Conservation (phyloP, 371 early-diverging fungal genomes). For the Lichtheimia ramosa region DNA sequence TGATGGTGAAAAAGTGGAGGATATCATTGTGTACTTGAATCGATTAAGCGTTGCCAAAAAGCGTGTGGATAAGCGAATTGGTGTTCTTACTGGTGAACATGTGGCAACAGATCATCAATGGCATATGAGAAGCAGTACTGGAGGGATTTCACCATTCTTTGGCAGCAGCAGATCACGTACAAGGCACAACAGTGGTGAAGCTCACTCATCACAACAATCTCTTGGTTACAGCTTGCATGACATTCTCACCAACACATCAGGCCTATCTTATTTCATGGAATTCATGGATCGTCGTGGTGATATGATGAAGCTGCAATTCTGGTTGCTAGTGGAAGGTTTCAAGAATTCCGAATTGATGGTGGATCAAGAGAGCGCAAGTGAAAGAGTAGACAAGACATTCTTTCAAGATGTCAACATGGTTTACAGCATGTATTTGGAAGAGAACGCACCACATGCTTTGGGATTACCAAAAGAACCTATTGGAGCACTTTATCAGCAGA, state of each 20-base stretch:
- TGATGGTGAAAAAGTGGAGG: slow-evolving; percentile 80
- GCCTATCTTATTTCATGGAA: slow-evolving; percentile 80
- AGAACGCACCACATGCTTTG: slow-evolving; percentile 50
- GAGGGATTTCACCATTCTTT: slow-evolving; percentile 22
- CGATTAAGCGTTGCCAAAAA: slow-evolving; percentile 72
- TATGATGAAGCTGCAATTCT: slow-evolving; percentile 72
- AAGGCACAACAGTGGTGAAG: background rate
- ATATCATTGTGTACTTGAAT: slow-evolving; percentile 72
- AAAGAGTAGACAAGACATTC: slow-evolving; percentile 38
- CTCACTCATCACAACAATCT: background rate
- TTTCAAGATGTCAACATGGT: slow-evolving; percentile 64
- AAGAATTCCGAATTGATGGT: slow-evolving; percentile 29
- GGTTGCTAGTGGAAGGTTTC: slow-evolving; percentile 75
- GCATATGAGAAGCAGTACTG: background rate
- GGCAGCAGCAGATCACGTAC: slow-evolving; percentile 18
- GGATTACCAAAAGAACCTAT: slow-evolving; percentile 27
- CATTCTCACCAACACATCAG: slow-evolving; percentile 64
- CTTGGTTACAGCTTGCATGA: slow-evolving; percentile 38
- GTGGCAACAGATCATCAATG: slow-evolving; percentile 28
- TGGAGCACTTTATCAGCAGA: slow-evolving; percentile 24
- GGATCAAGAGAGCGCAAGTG: slow-evolving; percentile 2
- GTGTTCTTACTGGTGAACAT: slow-evolving; percentile 55
- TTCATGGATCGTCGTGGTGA: slow-evolving; percentile 75
- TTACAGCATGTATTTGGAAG: slow-evolving; percentile 70
- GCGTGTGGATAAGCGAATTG: slow-evolving; percentile 74